Percentiles rank a stretch among this genome's conserved stretches.
Evolutionary conservation across 1,284 basidiomycete genomes (phyloP).

Genomic region (Ustilago bromivora): DNA sequence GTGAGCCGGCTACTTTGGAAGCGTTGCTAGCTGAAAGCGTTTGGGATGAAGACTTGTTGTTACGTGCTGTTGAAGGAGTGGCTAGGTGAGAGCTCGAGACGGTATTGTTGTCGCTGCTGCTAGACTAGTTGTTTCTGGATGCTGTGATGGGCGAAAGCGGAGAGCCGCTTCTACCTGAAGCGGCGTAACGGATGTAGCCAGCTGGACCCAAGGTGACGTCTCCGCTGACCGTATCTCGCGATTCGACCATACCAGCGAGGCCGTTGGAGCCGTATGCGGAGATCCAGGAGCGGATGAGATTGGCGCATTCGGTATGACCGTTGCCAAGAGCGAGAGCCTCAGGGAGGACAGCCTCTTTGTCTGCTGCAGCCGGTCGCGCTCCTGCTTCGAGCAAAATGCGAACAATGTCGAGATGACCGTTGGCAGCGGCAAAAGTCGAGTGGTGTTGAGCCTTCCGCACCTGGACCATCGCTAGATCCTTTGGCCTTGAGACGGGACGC

Average conservation of each 20-base stretch:
- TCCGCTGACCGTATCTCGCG: conserved; percentile 47
- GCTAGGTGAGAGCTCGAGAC: conserved; percentile 8
- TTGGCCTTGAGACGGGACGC: conserved; percentile 47
- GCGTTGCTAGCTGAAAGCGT: conserved; percentile 16
- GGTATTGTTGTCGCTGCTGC: conserved; percentile 8
- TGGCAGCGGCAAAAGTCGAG: conserved; percentile 68
- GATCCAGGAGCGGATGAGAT: conserved; percentile 55
- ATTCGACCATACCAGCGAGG: conserved; percentile 41
- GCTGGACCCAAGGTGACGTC: conserved; percentile 37
- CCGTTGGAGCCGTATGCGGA: conserved; percentile 57
- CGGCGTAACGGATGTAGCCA: conserved; percentile 45
- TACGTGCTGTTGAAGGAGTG: conserved; percentile 7
- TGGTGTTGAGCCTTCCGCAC: conserved; percentile 63
- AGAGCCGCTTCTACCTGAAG: conserved; percentile 21
- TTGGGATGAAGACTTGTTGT: conserved; percentile 19
- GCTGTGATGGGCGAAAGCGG: conserved; percentile 19
- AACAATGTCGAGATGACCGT: conserved; percentile 62
- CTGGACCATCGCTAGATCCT: conserved; percentile 37
- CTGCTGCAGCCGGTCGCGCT: conserved; percentile 53
- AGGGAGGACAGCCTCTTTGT: conserved; percentile 56
- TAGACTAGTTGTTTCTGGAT: not conserved
- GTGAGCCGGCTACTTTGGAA: conserved; percentile 3
- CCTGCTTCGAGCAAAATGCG: conserved; percentile 62
- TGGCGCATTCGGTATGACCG: conserved; percentile 50
- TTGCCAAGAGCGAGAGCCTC: conserved; percentile 58